A percentile compares a stretch with the other conserved stretches of the same genome.
Conservation (phyloP, 164 flowering plant species). For the Echeveria elegans region DNA sequence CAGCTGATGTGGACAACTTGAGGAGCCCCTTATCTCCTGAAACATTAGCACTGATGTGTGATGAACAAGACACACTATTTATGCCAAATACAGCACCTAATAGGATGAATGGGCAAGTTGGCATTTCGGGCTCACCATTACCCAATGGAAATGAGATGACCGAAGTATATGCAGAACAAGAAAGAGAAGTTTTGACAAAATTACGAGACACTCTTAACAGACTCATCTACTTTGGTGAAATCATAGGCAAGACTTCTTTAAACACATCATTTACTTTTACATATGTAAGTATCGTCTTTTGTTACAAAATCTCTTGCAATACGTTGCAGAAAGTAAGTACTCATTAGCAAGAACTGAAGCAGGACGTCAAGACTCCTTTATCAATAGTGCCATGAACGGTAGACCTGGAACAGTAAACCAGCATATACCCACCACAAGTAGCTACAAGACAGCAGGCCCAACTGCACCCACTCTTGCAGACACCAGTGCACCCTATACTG, state of each 20-base stretch:
- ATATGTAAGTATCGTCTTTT: background rate
- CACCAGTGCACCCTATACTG: background rate
- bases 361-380: slow-evolving; percentile 6
- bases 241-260: slow-evolving; percentile 22
- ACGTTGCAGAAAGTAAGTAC: background rate
- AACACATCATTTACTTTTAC: too few species aligned
- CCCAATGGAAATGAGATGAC: slow-evolving; percentile 9
- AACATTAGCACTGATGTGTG: slow-evolving; percentile 37
- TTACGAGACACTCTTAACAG: slow-evolving; percentile 30
- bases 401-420: background rate
- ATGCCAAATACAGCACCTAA: slow-evolving; percentile 17
- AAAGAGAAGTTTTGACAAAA: slow-evolving; percentile 31
- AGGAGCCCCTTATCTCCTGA: slow-evolving; percentile 32
- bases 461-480: background rate
- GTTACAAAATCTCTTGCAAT: background rate
- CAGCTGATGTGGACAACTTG: slow-evolving; percentile 15
- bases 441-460: slow-evolving; percentile 7
- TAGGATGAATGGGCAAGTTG: slow-evolving; percentile 11
- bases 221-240: slow-evolving; percentile 27
- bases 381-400: slow-evolving; percentile 4
- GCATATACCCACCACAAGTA: slow-evolving; percentile 7
- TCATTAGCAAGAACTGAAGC: slow-evolving; percentile 3
- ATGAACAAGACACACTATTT: slow-evolving; percentile 27
- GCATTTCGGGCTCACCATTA: slow-evolving; percentile 8
- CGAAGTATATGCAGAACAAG: slow-evolving; percentile 36